Conservation (phyloP, 768 basidiomycete genomes). For the Nidularia pulvinata region DNA sequence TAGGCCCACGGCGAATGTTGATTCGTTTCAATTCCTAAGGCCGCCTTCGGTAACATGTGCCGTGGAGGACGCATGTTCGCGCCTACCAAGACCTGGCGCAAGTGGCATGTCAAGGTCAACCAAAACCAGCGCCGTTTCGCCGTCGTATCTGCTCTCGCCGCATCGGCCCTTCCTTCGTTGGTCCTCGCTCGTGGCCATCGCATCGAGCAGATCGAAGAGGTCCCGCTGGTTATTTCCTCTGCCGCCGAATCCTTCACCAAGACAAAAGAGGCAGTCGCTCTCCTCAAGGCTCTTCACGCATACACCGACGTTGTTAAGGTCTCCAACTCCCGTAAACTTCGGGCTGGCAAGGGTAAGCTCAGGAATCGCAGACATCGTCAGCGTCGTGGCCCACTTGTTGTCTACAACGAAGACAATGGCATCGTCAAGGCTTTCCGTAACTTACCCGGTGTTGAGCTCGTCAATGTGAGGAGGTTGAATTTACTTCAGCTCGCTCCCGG, state of each 20-base stretch:
- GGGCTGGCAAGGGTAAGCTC: slow-evolving; percentile 97
- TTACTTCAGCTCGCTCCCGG: slow-evolving; percentile 99
- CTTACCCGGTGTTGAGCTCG: slow-evolving; percentile 96
- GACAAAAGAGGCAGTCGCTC: slow-evolving; percentile 95
- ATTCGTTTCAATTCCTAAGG: slow-evolving; percentile 39
- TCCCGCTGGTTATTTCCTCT: slow-evolving; percentile 88
- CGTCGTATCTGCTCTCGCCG: slow-evolving; percentile 95
- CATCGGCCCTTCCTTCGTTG: slow-evolving; percentile 96
- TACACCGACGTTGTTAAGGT: slow-evolving; percentile 96
- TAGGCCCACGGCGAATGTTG: background rate
- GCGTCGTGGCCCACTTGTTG: slow-evolving; percentile 95
- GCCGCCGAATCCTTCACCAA: slow-evolving; percentile 87
- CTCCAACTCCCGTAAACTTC: slow-evolving; percentile 94
- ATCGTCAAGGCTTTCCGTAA: slow-evolving; percentile 99
- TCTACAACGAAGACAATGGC: slow-evolving; percentile 97
- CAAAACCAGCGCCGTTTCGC: slow-evolving; percentile 99
- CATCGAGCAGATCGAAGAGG: slow-evolving; percentile 96
- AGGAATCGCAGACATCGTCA: slow-evolving; percentile 97
- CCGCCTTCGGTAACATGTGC: slow-evolving; percentile 99
- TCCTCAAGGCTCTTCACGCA: slow-evolving; percentile 89
- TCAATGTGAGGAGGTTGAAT: slow-evolving; percentile 93
- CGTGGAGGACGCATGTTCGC: slow-evolving; percentile 99
- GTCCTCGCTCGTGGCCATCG: slow-evolving; percentile 99
- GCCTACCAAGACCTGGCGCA: slow-evolving; percentile 99
- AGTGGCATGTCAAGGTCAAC: slow-evolving; percentile 99